Percentiles rank a stretch among this genome's conserved stretches.
Evolutionary conservation across 495 filamentous ascomycete species (phyloP).

Genomic region (Podospora sp.): DNA sequence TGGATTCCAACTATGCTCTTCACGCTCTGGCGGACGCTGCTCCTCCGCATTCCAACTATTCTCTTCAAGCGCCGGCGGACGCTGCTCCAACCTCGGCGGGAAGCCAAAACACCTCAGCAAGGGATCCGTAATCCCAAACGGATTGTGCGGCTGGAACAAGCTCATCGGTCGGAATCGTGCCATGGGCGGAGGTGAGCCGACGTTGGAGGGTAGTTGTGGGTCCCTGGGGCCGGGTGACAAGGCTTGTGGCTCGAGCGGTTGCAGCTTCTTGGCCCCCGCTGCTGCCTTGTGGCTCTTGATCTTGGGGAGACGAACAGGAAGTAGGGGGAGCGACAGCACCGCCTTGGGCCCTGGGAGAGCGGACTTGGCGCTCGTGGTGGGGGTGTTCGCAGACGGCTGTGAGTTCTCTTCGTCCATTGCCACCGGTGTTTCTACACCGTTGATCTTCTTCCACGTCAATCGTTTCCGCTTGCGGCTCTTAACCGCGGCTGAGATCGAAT

Average conservation of each 20-base stretch:
- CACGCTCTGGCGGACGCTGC: background rate
- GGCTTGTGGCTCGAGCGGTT: background rate
- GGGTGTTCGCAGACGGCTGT: background rate
- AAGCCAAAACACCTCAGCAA: background rate
- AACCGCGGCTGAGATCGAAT: conserved; percentile 43
- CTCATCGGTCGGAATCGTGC: background rate
- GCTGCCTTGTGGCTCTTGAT: background rate
- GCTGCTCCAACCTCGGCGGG: background rate
- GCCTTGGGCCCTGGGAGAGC: background rate
- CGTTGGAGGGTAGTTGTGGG: background rate
- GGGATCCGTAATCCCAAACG: background rate
- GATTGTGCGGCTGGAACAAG: background rate
- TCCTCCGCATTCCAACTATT: background rate
- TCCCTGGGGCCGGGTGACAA: background rate
- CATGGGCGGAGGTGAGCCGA: background rate
- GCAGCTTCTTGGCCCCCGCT: background rate
- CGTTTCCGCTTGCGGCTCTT: conserved; percentile 47
- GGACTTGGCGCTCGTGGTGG: background rate
- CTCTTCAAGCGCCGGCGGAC: background rate
- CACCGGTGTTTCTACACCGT: conserved; percentile 49
- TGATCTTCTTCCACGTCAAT: conserved; percentile 40
- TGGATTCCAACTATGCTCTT: background rate
- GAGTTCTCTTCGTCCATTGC: conserved; percentile 22
- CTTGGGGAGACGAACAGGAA: background rate
- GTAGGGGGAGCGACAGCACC: background rate